These are phyloP conservation scores for Silene conica DNA, from an alignment of 148 eudicot species.

Conservation along the genomic window DNA sequence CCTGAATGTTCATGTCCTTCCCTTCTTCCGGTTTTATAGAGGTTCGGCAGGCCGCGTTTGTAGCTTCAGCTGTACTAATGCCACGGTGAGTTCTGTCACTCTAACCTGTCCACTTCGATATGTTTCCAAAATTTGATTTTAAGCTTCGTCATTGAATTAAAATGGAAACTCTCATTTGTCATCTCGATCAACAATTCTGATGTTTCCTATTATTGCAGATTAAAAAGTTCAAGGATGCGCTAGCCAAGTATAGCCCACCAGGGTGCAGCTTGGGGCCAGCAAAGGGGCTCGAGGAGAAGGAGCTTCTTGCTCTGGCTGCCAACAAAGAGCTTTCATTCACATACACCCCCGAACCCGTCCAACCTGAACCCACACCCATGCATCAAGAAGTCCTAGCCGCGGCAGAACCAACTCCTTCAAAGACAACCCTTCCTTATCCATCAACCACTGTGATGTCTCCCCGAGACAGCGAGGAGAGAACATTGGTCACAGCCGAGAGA, in stretches of 20 bases:
- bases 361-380: slow-evolving; percentile 21
- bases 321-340: slow-evolving; percentile 62
- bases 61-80: slow-evolving; percentile 91
- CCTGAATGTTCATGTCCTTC: slow-evolving; percentile 81
- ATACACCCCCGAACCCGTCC: slow-evolving; percentile 47
- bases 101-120: not conserved
- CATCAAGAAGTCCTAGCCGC: slow-evolving; percentile 16
- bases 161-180: not conserved
- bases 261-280: slow-evolving; percentile 61
- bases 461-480: slow-evolving; percentile 26
- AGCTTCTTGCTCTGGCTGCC: slow-evolving; percentile 62
- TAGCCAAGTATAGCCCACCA: slow-evolving; percentile 53
- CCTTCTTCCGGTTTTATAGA: slow-evolving; percentile 84
- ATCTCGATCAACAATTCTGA: not conserved
- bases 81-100: slow-evolving; percentile 51
- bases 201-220: slow-evolving; percentile 39
- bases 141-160: not conserved
- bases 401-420: slow-evolving; percentile 4
- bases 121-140: not conserved
- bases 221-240: slow-evolving; percentile 76
- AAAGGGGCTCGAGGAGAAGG: slow-evolving; percentile 79
- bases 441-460: slow-evolving; percentile 13
- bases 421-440: slow-evolving; percentile 16
- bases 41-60: slow-evolving; percentile 75
- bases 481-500: slow-evolving; percentile 41